Base-by-base conservation (phyloP, 441 rosid species). In the Euphorbia neoarborescens region DNA sequence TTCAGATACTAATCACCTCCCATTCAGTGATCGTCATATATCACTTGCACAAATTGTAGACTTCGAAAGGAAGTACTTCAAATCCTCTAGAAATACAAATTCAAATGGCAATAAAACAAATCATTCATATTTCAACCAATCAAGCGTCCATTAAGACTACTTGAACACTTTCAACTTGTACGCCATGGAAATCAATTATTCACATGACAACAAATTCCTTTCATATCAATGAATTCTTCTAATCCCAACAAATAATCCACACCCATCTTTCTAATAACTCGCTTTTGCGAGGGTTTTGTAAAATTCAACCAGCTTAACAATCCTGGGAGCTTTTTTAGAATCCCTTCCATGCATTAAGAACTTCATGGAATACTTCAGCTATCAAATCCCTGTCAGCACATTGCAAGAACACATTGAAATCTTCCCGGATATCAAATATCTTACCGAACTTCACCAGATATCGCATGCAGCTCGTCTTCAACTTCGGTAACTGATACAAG, bases 381-480 rank as follows among this genome's bases (percentile, higher is more conserved):
- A 91, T 78, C 66, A 94, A 80, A 42, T 91, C 97, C 80, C 95
- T 82, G 40, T 94, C 96, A 2, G 91, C 95, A 56, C 74, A 80
- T 58, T 76, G 93, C 87, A 94, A 69, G 80, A 91, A 94, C 44
- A 74, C 68, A 51, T 74, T 84, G 72, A 94, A 84, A 65, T 94
- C 97, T 17, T 91, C 95, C 13, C 78, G 83, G 51, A 94, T 94
- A 66, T 94, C 98, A 24, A 68, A 88, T 80, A 94, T 88, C 83
- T 91, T 91, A 40, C 96, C 91, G 68, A 94, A 94, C 87, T 82
- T 91, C 85, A 89, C 92, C 13, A 91, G 97, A 83, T 91, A 93
- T 78, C 65, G 75, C 96, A 89, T 70, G 84, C 98, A 91, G 81
- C 89, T 76, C 46, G 70, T 71, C 86, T 89, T 93, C 77, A 93